Conservation (phyloP, 306 rosid species). For the Lablab purpureus region DNA sequence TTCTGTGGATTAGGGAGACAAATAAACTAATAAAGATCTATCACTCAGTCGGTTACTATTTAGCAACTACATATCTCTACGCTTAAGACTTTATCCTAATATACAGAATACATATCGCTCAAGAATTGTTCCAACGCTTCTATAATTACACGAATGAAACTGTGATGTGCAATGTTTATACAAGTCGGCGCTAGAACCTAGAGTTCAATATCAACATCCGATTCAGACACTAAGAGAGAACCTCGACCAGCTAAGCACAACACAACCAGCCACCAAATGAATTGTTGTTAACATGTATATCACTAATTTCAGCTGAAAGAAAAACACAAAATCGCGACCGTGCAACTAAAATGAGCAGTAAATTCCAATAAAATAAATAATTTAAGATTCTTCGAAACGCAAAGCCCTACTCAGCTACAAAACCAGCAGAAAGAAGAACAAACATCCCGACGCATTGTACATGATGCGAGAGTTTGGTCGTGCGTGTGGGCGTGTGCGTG, state of each 20-base stretch:
- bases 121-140: conserved; percentile 10
- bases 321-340: conserved; percentile 19
- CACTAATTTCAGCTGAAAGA: conserved; percentile 38
- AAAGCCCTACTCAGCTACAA: conserved; percentile 23
- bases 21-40: conserved; percentile 21
- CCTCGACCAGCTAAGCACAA: conserved; percentile 37
- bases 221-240: conserved; percentile 41
- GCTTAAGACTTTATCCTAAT: conserved; percentile 5
- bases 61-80: conserved; percentile 25
- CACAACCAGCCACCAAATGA: conserved; percentile 22
- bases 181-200: conserved; percentile 1
- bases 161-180: conserved; percentile 1
- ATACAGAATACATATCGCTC: neutral
- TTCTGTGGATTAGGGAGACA: conserved; percentile 7
- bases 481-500: neutral
- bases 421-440: conserved; percentile 15
- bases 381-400: conserved; percentile 30
- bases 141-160: conserved; percentile 21
- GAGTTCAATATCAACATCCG: conserved; percentile 39
- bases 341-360: conserved; percentile 24
- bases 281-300: conserved; percentile 16
- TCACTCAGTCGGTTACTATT: conserved; percentile 25
- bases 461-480: neutral
- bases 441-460: conserved; percentile 35
- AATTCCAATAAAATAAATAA: conserved; percentile 32